Evolutionary conservation across 441 rosid genomes (phyloP), one percentile per base, ranked within the genome.

Genomic region (Capsella rubella): DNA sequence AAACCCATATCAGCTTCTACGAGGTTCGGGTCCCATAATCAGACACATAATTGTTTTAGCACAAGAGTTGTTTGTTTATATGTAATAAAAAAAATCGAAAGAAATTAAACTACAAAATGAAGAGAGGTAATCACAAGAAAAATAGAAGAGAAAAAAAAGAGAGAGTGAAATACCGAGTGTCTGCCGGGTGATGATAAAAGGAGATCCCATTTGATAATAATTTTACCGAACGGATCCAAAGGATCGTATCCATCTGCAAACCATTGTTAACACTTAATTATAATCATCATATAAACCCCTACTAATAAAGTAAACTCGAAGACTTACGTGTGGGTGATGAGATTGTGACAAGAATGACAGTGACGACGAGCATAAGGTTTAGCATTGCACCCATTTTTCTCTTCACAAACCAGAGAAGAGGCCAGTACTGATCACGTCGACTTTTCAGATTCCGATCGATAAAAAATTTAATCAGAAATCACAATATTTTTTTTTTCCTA

Each of bases 161-260:
- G 67, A 35, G 13, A 34, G 64, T 6, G 37, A 45, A 34, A 43
- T 66, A 71, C 73, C 4, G 42, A 47, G 59, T 77, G 76, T 4
- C 10, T 43, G 35, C 55, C 86, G 14, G 77, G 69, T 71, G 51
- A 57, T 1, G 81, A 79, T 57, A 71, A 83, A 73, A 87, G 46
- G 21, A 93, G 84, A 79, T 93, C 97, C 96, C 97, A 91, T 86
- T 83, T 91, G 71, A 93, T 83, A 8, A 88, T 87, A 37, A 93
- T 77, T 64, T 85, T 85, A 46, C 86, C 97, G 21, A 67, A 37
- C n/a, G 98, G 94, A 88, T 93, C 98, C 83, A 91, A 51, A 4
- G 95, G 85, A 84, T 93, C 98, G 82, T 74, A 91, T 42, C 88
- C 94, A 86, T 82, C 98, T 93, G 85, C 82, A 85, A 21, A 72